Conservation (phyloP, 1,284 basidiomycete species). For the Rhodotorula sp. region DNA sequence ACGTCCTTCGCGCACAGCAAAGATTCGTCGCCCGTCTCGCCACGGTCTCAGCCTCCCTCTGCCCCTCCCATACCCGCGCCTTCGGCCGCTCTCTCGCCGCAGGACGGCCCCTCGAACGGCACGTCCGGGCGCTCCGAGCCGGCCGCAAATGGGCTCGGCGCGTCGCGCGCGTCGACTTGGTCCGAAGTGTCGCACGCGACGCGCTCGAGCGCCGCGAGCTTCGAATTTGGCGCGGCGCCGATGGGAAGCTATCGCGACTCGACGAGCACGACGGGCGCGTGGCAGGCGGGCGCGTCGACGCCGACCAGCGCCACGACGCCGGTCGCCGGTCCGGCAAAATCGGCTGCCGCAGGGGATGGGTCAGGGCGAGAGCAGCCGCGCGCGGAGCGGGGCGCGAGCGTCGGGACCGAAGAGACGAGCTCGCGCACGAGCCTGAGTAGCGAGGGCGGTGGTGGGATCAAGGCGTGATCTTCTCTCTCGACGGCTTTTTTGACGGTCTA, state of each 20-base stretch:
- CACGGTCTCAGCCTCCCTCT: constrained; percentile 40
- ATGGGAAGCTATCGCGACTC: neutral
- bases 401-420: constrained; percentile 11
- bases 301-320: too few relatives aligned
- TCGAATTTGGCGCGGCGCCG: constrained; percentile 5
- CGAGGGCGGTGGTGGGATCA: neutral
- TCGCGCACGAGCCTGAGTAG: constrained; percentile 8
- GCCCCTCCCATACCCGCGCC: constrained; percentile 42
- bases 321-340: too few relatives aligned
- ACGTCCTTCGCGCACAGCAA: too few relatives aligned
- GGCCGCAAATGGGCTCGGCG: constrained; percentile 39
- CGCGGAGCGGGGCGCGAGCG: neutral
- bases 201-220: constrained; percentile 4
- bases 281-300: too few relatives aligned
- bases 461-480: neutral
- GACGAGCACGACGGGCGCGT: neutral
- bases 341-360: neutral
- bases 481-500: too few relatives aligned
- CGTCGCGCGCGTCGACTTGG: constrained; percentile 21
- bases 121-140: constrained; percentile 6
- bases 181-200: constrained; percentile 10
- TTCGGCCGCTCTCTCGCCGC: constrained; percentile 40
- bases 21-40: constrained; percentile 24
- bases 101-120: constrained; percentile 45
- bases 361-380: neutral